These are phyloP conservation scores for Mortierella sp. DNA, from an alignment of 371 early-diverging fungal genomes.

Conservation along the genomic window DNA sequence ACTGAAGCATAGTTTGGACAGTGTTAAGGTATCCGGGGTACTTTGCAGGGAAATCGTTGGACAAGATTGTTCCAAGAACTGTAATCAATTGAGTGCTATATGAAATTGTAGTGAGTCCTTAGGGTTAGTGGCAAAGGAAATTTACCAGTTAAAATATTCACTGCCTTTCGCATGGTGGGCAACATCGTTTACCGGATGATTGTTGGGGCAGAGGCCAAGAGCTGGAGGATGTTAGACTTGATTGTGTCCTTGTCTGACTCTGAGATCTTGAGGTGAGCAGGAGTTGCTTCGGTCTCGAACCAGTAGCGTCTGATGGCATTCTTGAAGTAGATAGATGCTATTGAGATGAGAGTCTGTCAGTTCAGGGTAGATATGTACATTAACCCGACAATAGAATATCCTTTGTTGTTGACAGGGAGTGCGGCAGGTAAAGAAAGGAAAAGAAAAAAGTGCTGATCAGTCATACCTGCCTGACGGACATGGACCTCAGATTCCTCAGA, in stretches of 20 bases:
- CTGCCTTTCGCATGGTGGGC: background rate
- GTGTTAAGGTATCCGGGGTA: constrained; percentile 87
- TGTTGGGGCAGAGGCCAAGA: constrained; percentile 74
- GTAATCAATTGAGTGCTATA: constrained; percentile 80
- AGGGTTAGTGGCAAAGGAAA: background rate
- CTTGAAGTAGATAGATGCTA: constrained; percentile 96
- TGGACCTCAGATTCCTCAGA: constrained; percentile 70
- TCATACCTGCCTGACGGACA: constrained; percentile 83
- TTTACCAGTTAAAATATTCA: too few relatives aligned
- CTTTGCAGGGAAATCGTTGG: constrained; percentile 80
- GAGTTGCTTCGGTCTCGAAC: constrained; percentile 63
- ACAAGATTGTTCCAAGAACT: constrained; percentile 75
- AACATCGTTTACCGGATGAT: constrained; percentile 30
- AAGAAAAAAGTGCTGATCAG: background rate
- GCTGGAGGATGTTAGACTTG: constrained; percentile 79
- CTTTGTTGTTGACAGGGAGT: too few relatives aligned
- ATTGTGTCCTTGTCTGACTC: constrained; percentile 80
- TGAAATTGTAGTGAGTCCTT: too few relatives aligned
- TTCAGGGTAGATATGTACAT: background rate
- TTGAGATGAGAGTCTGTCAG: constrained; percentile 3
- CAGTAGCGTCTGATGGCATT: constrained; percentile 85
- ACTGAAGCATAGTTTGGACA: constrained; percentile 71
- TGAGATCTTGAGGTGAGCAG: constrained; percentile 63
- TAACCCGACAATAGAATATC: too few relatives aligned
- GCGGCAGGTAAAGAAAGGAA: background rate